Conservation (phyloP, 306 rosid genomes). For the Cucurbita maxima region DNA sequence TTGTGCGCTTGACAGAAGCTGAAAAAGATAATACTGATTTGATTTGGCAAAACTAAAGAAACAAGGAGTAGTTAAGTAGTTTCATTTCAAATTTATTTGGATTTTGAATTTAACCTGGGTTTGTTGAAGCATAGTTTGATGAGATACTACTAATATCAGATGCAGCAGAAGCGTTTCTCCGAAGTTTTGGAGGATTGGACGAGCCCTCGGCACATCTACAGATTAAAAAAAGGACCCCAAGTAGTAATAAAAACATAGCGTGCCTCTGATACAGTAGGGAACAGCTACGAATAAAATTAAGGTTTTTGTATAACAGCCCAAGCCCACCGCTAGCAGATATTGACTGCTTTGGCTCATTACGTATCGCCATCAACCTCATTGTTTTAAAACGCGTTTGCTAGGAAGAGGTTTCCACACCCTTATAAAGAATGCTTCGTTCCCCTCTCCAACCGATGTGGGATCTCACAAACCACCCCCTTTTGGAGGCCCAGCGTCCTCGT, state of each 20-base stretch:
- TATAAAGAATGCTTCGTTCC: too few relatives aligned
- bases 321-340: too few relatives aligned
- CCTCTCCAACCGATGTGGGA: too few relatives aligned
- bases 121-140: slow-evolving; percentile 30
- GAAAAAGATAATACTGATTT: slow-evolving; percentile 15
- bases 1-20: slow-evolving; percentile 43
- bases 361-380: too few relatives aligned
- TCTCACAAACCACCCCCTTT: too few relatives aligned
- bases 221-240: neutral
- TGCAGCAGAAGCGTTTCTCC: slow-evolving; percentile 45
- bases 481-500: too few relatives aligned
- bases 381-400: too few relatives aligned
- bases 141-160: slow-evolving; percentile 51
- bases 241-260: neutral
- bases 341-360: too few relatives aligned
- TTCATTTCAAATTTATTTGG: neutral
- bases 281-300: too few relatives aligned
- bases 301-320: too few relatives aligned
- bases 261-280: neutral
- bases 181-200: slow-evolving; percentile 23
- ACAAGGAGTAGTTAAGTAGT: neutral
- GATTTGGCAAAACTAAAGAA: neutral
- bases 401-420: too few relatives aligned
- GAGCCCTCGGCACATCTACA: slow-evolving; percentile 26
- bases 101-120: slow-evolving; percentile 37